Conservation (phyloP, 2,329 filamentous ascomycete genomes). For the Graphilbum sp. region DNA sequence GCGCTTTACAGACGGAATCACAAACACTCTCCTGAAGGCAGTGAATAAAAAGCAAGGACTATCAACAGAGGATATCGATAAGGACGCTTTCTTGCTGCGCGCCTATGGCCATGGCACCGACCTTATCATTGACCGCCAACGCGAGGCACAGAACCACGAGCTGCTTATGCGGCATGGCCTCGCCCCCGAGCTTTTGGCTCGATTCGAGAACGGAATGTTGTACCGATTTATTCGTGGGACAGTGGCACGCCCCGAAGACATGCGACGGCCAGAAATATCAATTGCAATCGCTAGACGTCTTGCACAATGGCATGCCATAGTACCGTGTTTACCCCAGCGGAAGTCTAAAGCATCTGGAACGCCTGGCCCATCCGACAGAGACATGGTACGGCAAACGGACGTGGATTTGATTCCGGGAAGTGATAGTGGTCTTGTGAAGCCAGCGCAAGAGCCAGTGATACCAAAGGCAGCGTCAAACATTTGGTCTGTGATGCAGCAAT, state of each 20-base stretch:
- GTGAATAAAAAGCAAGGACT: constrained; percentile 50
- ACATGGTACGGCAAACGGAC: too few relatives aligned
- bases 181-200: constrained; percentile 72
- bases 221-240: constrained; percentile 79
- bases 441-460: background rate
- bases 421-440: too few relatives aligned
- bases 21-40: constrained; percentile 79
- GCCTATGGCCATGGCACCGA: constrained; percentile 93
- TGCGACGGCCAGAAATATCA: constrained; percentile 61
- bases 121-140: constrained; percentile 86
- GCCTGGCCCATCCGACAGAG: too few relatives aligned
- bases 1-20: constrained; percentile 94
- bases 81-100: constrained; percentile 72
- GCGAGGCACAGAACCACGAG: constrained; percentile 66
- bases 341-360: too few relatives aligned
- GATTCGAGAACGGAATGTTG: constrained; percentile 90
- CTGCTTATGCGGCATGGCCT: constrained; percentile 70
- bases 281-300: constrained; percentile 68
- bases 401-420: too few relatives aligned
- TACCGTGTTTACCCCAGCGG: constrained; percentile 37
- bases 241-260: constrained; percentile 64
- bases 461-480: constrained; percentile 62
- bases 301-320: constrained; percentile 79
- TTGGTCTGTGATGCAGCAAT: constrained; percentile 93
- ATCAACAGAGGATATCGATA: constrained; percentile 62